phyloP scores from a whole-genome alignment of 23 red algal species.

The Gracilaria gracilis region DNA sequence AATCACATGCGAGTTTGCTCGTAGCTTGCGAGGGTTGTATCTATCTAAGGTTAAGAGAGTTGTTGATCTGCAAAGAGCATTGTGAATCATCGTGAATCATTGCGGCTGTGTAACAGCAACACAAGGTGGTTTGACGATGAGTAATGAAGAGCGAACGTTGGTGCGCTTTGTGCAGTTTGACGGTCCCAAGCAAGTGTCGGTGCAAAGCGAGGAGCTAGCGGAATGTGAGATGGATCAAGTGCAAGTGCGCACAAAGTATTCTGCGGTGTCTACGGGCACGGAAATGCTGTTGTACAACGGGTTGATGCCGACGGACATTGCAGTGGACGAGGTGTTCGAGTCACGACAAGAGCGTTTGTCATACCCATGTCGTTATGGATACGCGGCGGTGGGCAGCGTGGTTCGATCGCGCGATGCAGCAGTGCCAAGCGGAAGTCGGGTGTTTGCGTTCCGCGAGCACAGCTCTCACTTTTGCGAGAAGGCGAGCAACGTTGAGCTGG shows the following conservation, averaged over 20 bases:
- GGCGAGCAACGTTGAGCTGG: slow-evolving; percentile 19
- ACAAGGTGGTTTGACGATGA: too few species aligned
- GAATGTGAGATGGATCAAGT: neutral
- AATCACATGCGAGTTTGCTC: too few species aligned
- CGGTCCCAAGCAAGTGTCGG: slow-evolving; percentile 13
- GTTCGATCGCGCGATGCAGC: neutral
- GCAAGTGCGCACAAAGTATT: slow-evolving; percentile 27
- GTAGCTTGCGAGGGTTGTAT: too few species aligned
- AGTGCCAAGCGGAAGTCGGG: slow-evolving; percentile 7
- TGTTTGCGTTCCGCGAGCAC: slow-evolving; percentile 84
- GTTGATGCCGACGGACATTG: slow-evolving; percentile 58
- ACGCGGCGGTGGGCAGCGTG: slow-evolving; percentile 65
- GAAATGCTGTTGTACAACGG: slow-evolving; percentile 84
- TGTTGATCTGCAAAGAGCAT: too few species aligned
- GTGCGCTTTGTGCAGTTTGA: slow-evolving; percentile 19
- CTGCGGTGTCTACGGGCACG: slow-evolving; percentile 83
- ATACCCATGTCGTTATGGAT: slow-evolving; percentile 77
- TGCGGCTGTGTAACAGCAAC: too few species aligned
- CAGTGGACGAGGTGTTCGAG: slow-evolving; percentile 46
- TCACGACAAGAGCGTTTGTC: slow-evolving; percentile 28
- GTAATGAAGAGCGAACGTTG: neutral
- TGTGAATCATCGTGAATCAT: too few species aligned
- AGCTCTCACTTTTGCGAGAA: slow-evolving; percentile 10
- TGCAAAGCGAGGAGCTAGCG: neutral
- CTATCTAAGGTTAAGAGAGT: too few species aligned